These are phyloP conservation scores for Cylindrodendrum hubeiense DNA, from an alignment of 2,329 filamentous ascomycete species.

Conservation along the genomic window DNA sequence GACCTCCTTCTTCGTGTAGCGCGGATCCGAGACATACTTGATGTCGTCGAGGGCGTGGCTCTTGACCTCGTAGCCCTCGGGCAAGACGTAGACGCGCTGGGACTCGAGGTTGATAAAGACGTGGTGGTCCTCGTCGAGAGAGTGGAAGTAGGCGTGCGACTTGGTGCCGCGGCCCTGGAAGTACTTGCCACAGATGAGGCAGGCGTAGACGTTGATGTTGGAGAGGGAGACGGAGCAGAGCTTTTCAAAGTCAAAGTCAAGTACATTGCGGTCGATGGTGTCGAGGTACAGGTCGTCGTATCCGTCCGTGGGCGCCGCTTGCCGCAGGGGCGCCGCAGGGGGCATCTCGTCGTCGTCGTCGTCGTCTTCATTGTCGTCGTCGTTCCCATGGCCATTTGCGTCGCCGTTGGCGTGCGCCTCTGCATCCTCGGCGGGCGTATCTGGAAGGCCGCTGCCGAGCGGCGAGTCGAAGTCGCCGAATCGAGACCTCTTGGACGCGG, in stretches of 20 bases:
- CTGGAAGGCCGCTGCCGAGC: slow-evolving; percentile 49
- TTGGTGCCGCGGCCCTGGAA: slow-evolving; percentile 94
- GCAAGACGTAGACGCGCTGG: slow-evolving; percentile 90
- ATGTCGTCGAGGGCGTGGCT: slow-evolving; percentile 97
- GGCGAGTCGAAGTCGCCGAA: slow-evolving; percentile 60
- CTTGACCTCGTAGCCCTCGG: slow-evolving; percentile 96
- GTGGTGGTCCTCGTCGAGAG: slow-evolving; percentile 94
- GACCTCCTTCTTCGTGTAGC: slow-evolving; percentile 85
- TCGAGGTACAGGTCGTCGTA: slow-evolving; percentile 98
- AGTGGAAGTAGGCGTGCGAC: slow-evolving; percentile 97
- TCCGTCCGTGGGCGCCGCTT: slow-evolving; percentile 84
- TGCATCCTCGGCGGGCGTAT: slow-evolving; percentile 39
- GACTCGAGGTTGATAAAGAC: slow-evolving; percentile 98
- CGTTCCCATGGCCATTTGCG: slow-evolving; percentile 40
- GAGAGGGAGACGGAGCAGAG: slow-evolving; percentile 95
- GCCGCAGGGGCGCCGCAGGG: slow-evolving; percentile 55
- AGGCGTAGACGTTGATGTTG: slow-evolving; percentile 99
- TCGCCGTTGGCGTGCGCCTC: slow-evolving; percentile 49
- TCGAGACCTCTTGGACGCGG: slow-evolving; percentile 70
- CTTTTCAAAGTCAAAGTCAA: slow-evolving; percentile 99
- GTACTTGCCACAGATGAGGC: slow-evolving; percentile 97
- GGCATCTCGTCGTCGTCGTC: slow-evolving; percentile 57
- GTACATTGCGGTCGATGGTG: slow-evolving; percentile 90
- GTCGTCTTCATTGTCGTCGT: slow-evolving; percentile 46
- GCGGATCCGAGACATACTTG: slow-evolving; percentile 96